Evolutionary conservation across 2,329 filamentous ascomycete genomes (phyloP).

Genomic region (Sclerotinia minor): DNA sequence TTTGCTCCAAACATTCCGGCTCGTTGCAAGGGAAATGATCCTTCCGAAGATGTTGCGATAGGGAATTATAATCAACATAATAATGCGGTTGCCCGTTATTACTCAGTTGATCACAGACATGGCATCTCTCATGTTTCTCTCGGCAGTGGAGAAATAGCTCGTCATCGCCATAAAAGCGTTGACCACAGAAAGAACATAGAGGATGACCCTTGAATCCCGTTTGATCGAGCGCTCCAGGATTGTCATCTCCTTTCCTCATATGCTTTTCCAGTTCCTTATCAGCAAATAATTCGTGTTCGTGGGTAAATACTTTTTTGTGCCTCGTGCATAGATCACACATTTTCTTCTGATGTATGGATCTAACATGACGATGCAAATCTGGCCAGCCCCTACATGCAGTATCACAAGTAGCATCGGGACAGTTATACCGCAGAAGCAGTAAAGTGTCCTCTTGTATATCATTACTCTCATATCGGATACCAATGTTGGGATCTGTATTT

Average conservation of each 20-base stretch:
- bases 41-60: constrained; percentile 83
- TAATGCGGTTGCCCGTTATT: constrained; percentile 70
- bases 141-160: constrained; percentile 93
- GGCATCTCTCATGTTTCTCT: constrained; percentile 91
- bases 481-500: constrained; percentile 78
- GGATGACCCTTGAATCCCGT: constrained; percentile 96
- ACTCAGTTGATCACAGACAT: constrained; percentile 74
- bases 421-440: constrained; percentile 88
- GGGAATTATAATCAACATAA: constrained; percentile 81
- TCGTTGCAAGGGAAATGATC: constrained; percentile 87
- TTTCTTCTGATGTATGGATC: constrained; percentile 76
- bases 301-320: constrained; percentile 97
- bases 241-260: constrained; percentile 87
- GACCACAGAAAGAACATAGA: constrained; percentile 86
- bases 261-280: constrained; percentile 78
- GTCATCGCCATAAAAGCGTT: constrained; percentile 93
- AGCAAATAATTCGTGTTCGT: constrained; percentile 93
- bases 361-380: constrained; percentile 79
- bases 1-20: constrained; percentile 89
- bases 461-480: constrained; percentile 85
- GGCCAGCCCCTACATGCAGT: constrained; percentile 81
- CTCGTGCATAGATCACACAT: constrained; percentile 90
- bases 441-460: constrained; percentile 91
- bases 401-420: constrained; percentile 81
- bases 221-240: constrained; percentile 84